These are phyloP conservation scores for Leccinum fibrillosum DNA, from an alignment of 768 basidiomycete species.

Conservation along the genomic window DNA sequence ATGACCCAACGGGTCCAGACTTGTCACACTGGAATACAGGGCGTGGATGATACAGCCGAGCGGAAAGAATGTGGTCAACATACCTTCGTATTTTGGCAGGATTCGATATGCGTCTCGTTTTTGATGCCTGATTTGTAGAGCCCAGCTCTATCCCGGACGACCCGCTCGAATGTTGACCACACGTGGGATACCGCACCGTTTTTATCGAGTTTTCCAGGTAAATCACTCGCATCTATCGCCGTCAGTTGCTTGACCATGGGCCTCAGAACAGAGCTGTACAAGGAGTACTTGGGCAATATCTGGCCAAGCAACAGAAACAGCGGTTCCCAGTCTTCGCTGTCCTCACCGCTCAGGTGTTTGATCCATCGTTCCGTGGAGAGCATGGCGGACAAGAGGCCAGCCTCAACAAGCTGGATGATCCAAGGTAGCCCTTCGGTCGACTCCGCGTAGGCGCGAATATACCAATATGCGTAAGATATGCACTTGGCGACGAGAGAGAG, in stretches of 20 bases:
- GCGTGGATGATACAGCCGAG: background rate
- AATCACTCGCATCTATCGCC: conserved; percentile 12
- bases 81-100: conserved; percentile 28
- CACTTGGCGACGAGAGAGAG: conserved; percentile 19
- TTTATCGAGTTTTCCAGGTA: conserved; percentile 14
- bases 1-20: conserved; percentile 22
- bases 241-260: conserved; percentile 13
- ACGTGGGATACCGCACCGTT: conserved; percentile 14
- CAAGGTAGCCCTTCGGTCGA: conserved; percentile 25
- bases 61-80: background rate
- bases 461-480: conserved; percentile 30
- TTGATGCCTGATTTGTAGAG: conserved; percentile 6
- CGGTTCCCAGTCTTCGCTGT: conserved; percentile 30
- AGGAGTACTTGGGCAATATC: conserved; percentile 27
- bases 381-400: conserved; percentile 23
- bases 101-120: conserved; percentile 15
- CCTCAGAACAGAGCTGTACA: conserved; percentile 22
- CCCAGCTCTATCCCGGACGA: conserved; percentile 14
- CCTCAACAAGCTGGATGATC: conserved; percentile 23
- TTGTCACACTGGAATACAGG: conserved; percentile 19
- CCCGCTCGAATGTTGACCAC: conserved; percentile 22
- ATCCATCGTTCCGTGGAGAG: conserved; percentile 28
- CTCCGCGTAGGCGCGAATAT: conserved; percentile 28
- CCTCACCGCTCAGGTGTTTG: conserved; percentile 13
- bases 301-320: conserved; percentile 20